Evolutionary conservation across 164 flowering plant genomes (phyloP).

Genomic region (Nymphaea colorata): DNA sequence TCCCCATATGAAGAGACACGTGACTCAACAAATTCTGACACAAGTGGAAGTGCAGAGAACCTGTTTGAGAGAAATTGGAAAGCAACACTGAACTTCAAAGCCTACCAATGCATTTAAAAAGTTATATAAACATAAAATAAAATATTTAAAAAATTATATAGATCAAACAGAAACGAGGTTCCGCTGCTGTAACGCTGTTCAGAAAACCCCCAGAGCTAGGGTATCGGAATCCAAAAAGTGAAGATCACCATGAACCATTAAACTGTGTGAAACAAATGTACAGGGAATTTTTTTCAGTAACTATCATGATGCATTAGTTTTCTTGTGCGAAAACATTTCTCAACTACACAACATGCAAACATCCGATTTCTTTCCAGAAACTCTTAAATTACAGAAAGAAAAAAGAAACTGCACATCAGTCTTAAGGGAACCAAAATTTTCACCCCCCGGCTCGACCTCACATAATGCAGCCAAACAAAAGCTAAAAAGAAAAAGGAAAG

Average conservation of each 20-base stretch:
- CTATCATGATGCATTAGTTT: not conserved
- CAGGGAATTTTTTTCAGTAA: not conserved
- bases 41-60: too few relatives aligned
- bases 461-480: not conserved
- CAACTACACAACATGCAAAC: not conserved
- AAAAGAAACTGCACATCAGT: not conserved
- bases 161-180: not conserved
- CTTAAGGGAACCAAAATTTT: not conserved
- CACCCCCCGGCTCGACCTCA: not conserved
- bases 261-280: not conserved
- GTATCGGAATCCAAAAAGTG: not conserved
- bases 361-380: not conserved
- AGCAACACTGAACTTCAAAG: too few relatives aligned
- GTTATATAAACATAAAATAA: too few relatives aligned
- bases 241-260: not conserved
- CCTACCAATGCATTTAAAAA: too few relatives aligned
- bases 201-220: not conserved
- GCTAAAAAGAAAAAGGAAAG: too few relatives aligned
- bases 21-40: too few relatives aligned
- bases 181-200: not conserved
- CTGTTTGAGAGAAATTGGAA: too few relatives aligned
- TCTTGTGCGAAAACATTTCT: not conserved
- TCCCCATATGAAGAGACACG: too few relatives aligned
- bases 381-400: not conserved
- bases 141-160: too few relatives aligned